phyloP scores from a whole-genome alignment of 139 green algal genomes.

The Picochlorum sp. region DNA sequence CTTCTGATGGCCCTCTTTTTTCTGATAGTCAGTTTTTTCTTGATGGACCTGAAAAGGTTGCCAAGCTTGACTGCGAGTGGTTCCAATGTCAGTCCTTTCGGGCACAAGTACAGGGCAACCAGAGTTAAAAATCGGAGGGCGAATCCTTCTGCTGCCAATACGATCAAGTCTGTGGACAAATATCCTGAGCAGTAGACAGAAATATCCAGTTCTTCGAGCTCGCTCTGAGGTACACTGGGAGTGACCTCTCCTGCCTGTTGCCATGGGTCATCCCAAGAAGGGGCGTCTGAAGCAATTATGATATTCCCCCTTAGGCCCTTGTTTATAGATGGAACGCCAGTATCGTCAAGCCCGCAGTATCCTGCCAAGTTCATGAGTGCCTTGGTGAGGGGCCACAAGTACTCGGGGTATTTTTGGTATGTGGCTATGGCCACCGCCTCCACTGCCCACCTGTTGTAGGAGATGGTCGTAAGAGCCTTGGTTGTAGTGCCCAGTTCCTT shows the following conservation, averaged over 20 bases:
- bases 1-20: not conserved
- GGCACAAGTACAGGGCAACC: conserved; percentile 6
- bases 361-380: conserved; percentile 5
- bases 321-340: not conserved
- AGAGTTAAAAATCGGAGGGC: conserved; percentile 10
- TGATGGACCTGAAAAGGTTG: not conserved
- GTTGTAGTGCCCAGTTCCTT: conserved; percentile 10
- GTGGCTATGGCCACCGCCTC: conserved; percentile 8
- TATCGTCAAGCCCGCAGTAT: conserved; percentile 3
- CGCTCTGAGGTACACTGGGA: not conserved
- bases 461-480: conserved; percentile 19
- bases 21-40: not conserved
- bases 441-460: conserved; percentile 20
- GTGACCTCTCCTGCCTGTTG: not conserved
- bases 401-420: conserved; percentile 9
- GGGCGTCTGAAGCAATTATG: not conserved
- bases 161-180: not conserved
- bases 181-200: conserved; percentile 12
- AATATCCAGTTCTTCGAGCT: conserved; percentile 10
- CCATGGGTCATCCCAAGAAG: conserved; percentile 4
- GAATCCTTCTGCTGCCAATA: conserved; percentile 3
- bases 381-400: conserved; percentile 12
- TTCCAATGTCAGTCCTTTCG: conserved; percentile 8
- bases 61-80: not conserved
- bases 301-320: not conserved